Evolutionary conservation across 495 filamentous ascomycete species (phyloP).

Genomic region (Penicillium canariense): DNA sequence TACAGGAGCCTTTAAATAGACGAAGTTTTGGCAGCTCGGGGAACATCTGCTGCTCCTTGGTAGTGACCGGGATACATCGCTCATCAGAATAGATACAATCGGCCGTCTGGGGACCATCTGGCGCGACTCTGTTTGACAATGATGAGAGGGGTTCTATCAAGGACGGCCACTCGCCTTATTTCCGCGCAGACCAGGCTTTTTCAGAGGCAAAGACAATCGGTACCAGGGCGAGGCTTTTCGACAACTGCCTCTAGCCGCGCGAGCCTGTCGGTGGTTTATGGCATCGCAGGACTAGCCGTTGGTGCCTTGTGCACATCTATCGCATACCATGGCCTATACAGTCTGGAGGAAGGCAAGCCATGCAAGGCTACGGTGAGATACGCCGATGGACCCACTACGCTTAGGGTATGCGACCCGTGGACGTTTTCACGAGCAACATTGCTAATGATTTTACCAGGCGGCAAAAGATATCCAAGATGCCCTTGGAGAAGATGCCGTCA

Average conservation of each 20-base stretch:
- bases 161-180: background rate
- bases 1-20: too few relatives aligned
- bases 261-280: background rate
- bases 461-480: conserved; percentile 8
- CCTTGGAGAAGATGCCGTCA: conserved; percentile 15
- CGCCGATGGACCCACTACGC: background rate
- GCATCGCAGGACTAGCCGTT: background rate
- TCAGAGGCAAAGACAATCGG: background rate
- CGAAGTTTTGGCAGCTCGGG: too few relatives aligned
- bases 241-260: background rate
- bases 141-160: background rate
- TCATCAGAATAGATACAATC: too few relatives aligned
- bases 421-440: background rate
- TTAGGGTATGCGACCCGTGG: background rate
- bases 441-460: background rate
- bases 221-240: background rate
- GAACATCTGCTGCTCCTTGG: too few relatives aligned
- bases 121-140: background rate
- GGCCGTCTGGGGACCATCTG: background rate
- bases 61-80: too few relatives aligned
- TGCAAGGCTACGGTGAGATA: background rate
- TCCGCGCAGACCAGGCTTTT: background rate
- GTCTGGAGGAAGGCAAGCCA: background rate
- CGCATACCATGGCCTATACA: background rate
- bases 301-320: conserved; percentile 1